Evolutionary conservation across 352 stramenopile species (phyloP).

Genomic region (Phytophthora syringae): DNA sequence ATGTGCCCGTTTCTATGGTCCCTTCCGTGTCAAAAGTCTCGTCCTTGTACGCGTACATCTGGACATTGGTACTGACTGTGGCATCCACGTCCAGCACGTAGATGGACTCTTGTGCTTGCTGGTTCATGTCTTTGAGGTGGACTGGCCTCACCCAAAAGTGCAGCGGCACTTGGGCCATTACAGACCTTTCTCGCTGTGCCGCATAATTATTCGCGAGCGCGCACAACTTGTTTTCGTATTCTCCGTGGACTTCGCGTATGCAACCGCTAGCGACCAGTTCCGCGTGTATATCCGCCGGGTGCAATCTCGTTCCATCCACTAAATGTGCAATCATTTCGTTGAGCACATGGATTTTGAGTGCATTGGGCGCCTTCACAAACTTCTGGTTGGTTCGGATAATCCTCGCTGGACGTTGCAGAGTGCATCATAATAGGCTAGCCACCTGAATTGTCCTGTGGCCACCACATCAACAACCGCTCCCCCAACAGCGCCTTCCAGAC

Average conservation of each 20-base stretch:
- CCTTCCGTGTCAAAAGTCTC: too few species aligned
- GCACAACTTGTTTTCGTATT: not conserved
- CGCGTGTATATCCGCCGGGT: not conserved
- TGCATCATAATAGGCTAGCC: too few species aligned
- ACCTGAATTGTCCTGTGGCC: too few species aligned
- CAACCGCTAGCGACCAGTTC: not conserved
- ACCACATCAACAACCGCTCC: too few species aligned
- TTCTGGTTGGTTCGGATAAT: too few species aligned
- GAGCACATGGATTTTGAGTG: not conserved
- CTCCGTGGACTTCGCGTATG: not conserved
- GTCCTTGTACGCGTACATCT: too few species aligned
- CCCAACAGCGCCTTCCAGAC: too few species aligned
- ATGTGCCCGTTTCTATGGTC: too few species aligned
- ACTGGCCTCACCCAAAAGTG: not conserved
- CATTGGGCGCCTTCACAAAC: too few species aligned
- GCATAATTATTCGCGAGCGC: not conserved
- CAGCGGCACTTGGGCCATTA: not conserved
- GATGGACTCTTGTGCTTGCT: not conserved
- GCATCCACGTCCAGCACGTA: conserved; percentile 2
- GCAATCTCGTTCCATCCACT: not conserved
- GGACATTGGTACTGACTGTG: not conserved
- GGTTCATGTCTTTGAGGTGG: not conserved
- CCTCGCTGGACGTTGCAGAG: too few species aligned
- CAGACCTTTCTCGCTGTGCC: not conserved
- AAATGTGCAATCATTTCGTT: not conserved